Conservation (phyloP, 306 rosid genomes). For the Macrotyloma uniflorum region DNA sequence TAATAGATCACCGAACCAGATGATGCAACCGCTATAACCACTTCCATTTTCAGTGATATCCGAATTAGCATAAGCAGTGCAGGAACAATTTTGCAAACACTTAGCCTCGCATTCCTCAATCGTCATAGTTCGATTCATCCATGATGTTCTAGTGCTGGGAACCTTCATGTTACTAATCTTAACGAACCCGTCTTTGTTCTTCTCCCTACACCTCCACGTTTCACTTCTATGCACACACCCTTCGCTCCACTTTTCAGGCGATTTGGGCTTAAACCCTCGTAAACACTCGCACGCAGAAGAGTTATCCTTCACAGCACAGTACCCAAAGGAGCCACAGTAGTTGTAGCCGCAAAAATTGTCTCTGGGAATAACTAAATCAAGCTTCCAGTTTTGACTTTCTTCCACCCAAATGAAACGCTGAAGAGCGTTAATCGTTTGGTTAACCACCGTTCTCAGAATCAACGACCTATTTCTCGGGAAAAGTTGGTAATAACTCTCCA, state of each 20-base stretch:
- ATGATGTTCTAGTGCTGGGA: constrained; percentile 47
- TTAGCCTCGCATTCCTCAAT: constrained; percentile 53
- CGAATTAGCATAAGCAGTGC: constrained; percentile 51
- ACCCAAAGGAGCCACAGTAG: constrained; percentile 48
- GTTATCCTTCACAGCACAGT: constrained; percentile 19
- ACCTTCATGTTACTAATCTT: constrained; percentile 35
- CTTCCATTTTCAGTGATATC: constrained; percentile 49
- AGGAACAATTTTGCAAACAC: constrained; percentile 60
- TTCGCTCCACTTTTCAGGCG: constrained; percentile 35
- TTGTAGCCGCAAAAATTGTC: constrained; percentile 50
- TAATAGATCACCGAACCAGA: constrained; percentile 59
- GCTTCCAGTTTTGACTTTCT: constrained; percentile 35
- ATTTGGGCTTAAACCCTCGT: constrained; percentile 48
- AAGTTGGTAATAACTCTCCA: constrained; percentile 39
- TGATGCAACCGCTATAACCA: constrained; percentile 47
- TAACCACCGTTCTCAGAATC: constrained; percentile 31
- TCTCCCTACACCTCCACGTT: constrained; percentile 39
- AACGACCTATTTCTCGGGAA: constrained; percentile 2
- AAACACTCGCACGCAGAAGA: constrained; percentile 53
- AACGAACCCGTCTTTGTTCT: constrained; percentile 45
- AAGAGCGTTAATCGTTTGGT: constrained; percentile 27
- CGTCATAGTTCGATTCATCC: constrained; percentile 48
- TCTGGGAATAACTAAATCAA: constrained; percentile 16
- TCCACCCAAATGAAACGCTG: constrained; percentile 32
- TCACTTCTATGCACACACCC: constrained; percentile 46